Evolutionary conservation across 345 rosid genomes (phyloP).

Genomic region (Rhodomyrtus tomentosa): DNA sequence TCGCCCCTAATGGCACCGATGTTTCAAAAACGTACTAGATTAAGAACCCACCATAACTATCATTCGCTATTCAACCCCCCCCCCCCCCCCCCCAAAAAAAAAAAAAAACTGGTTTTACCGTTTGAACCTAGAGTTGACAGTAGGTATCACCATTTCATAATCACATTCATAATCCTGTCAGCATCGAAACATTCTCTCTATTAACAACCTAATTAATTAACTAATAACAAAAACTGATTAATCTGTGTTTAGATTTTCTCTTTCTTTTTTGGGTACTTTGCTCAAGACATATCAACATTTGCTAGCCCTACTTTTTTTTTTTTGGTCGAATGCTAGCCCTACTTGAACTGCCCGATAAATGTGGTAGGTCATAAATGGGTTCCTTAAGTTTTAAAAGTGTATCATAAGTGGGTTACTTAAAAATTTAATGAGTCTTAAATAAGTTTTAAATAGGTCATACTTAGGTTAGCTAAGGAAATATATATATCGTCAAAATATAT

Average conservation of each 20-base stretch:
- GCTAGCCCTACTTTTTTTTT: neutral
- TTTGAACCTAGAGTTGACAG: neutral
- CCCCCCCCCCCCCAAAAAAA: no score
- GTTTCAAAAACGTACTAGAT: neutral
- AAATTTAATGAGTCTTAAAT: no score
- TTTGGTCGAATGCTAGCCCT: no score
- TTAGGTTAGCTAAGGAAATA: no score
- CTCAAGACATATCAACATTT: neutral
- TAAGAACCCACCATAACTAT: neutral
- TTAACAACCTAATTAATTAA: neutral
- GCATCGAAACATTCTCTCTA: no score
- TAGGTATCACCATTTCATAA: neutral
- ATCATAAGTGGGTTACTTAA: no score
- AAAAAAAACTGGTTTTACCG: neutral
- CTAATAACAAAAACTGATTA: neutral
- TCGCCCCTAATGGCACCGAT: neutral
- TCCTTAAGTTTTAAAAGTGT: no score
- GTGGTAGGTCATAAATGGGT: no score
- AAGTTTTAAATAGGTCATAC: no score
- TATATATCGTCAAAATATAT: no score
- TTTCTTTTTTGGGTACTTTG: neutral
- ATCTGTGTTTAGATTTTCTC: neutral
- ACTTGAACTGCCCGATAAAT: neutral
- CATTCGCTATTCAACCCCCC: neutral
- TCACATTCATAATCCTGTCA: neutral